phyloP scores from a whole-genome alignment of 768 basidiomycete species.

The Lactarius sp. region DNA sequence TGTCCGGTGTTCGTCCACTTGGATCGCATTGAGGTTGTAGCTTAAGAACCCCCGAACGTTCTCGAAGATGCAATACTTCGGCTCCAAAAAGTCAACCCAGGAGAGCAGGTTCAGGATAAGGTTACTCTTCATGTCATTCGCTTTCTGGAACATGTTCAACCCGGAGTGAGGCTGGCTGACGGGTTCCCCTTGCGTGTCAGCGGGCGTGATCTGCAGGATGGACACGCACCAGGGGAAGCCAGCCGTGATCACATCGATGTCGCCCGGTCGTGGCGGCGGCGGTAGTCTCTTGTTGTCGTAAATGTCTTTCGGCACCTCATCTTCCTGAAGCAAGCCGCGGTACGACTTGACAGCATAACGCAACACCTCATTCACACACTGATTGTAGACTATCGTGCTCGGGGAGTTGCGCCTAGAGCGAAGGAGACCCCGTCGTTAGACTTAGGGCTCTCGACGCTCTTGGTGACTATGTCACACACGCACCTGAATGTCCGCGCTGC shows the following conservation, averaged over 20 bases:
- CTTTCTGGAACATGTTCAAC: slow-evolving; percentile 66
- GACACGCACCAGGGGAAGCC: slow-evolving; percentile 70
- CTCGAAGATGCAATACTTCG: slow-evolving; percentile 44
- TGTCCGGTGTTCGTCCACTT: slow-evolving; percentile 39
- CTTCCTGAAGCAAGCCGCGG: slow-evolving; percentile 29
- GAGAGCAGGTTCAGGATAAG: slow-evolving; percentile 56
- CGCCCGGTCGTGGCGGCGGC: slow-evolving; percentile 43
- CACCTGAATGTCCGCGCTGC: slow-evolving; percentile 63
- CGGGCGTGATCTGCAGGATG: not conserved
- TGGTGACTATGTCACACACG: not conserved
- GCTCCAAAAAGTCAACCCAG: slow-evolving; percentile 40
- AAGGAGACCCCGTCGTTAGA: slow-evolving; percentile 9
- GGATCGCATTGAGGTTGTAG: slow-evolving; percentile 38
- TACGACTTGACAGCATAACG: slow-evolving; percentile 51
- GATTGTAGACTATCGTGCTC: slow-evolving; percentile 54
- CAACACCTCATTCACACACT: slow-evolving; percentile 63
- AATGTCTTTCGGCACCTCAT: slow-evolving; percentile 39
- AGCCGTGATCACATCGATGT: slow-evolving; percentile 57
- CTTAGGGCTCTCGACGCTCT: not conserved
- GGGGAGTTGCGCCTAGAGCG: slow-evolving; percentile 47
- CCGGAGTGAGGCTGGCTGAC: slow-evolving; percentile 67
- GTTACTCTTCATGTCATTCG: slow-evolving; percentile 63
- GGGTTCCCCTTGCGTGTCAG: not conserved
- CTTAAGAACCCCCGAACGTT: slow-evolving; percentile 45
- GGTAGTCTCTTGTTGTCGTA: slow-evolving; percentile 40